These are phyloP conservation scores for Diophrys appendiculata DNA, from an alignment of 73 alveolate species.

Conservation along the genomic window DNA sequence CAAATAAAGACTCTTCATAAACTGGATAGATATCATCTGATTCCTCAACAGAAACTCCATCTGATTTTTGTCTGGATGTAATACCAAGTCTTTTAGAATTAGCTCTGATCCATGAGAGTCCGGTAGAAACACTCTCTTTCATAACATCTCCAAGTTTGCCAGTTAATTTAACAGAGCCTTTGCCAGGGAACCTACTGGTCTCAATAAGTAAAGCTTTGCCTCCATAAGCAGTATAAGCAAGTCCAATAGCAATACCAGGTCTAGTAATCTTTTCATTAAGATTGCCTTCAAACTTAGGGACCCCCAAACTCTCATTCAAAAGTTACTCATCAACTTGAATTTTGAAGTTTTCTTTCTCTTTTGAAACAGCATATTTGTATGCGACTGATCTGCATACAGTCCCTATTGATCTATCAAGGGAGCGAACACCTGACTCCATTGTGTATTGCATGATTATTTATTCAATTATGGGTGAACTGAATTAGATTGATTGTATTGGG, in stretches of 20 bases:
- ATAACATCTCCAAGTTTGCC: slow-evolving; percentile 92
- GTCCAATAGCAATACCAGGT: slow-evolving; percentile 88
- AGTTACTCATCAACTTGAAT: slow-evolving; percentile 47
- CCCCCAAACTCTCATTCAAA: slow-evolving; percentile 79
- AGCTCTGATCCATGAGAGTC: slow-evolving; percentile 83
- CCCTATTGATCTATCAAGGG: slow-evolving; percentile 81
- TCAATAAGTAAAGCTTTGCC: slow-evolving; percentile 86
- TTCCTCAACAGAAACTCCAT: slow-evolving; percentile 35
- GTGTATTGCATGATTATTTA: slow-evolving; percentile 65
- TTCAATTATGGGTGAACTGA: slow-evolving; percentile 51
- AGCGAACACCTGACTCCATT: slow-evolving; percentile 87
- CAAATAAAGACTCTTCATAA: slow-evolving; percentile 38
- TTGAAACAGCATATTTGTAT: slow-evolving; percentile 51
- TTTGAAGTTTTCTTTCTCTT: slow-evolving; percentile 48
- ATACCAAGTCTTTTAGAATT: slow-evolving; percentile 64
- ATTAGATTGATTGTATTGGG: slow-evolving; percentile 36
- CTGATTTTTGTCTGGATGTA: slow-evolving; percentile 13
- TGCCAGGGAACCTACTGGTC: slow-evolving; percentile 76
- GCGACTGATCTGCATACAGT: slow-evolving; percentile 80
- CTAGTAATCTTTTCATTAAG: slow-evolving; percentile 58
- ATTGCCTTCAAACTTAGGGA: slow-evolving; percentile 64
- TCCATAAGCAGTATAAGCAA: slow-evolving; percentile 90
- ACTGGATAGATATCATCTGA: slow-evolving; percentile 1
- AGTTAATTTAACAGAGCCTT: slow-evolving; percentile 74
- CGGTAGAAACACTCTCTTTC: slow-evolving; percentile 89